A percentile compares a stretch with the other conserved stretches of the same genome.
Conservation (phyloP, 1,139 yeast species). For the Geotrichum australiense region DNA sequence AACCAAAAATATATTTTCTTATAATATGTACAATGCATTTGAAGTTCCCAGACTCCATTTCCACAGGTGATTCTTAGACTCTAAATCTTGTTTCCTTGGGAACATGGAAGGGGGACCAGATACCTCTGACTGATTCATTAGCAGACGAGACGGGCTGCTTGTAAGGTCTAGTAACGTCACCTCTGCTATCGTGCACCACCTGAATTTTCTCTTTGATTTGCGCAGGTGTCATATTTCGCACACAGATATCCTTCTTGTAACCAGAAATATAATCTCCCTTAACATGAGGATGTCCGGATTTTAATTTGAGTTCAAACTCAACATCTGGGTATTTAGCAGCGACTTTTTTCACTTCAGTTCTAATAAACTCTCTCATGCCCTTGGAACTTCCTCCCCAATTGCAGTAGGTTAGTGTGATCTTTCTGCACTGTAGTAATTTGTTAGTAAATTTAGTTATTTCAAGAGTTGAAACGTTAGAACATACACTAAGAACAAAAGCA, state of each 20-base stretch:
- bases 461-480: constrained; percentile 17
- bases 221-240: constrained; percentile 50
- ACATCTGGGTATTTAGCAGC: constrained; percentile 59
- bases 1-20: too few relatives aligned
- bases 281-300: constrained; percentile 77
- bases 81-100: constrained; percentile 62
- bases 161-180: constrained; percentile 49
- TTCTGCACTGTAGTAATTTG: constrained; percentile 44
- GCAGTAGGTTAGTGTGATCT: constrained; percentile 69
- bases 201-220: constrained; percentile 49
- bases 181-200: constrained; percentile 51
- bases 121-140: constrained; percentile 86
- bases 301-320: constrained; percentile 61
- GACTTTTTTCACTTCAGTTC: constrained; percentile 47
- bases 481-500: constrained; percentile 54
- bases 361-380: constrained; percentile 69
- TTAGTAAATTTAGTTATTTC: background rate
- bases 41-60: too few relatives aligned
- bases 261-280: constrained; percentile 56
- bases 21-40: constrained; percentile 9
- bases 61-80: constrained; percentile 40
- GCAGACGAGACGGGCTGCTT: constrained; percentile 69
- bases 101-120: constrained; percentile 94
- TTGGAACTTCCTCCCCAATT: constrained; percentile 94
- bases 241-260: constrained; percentile 49